phyloP scores from a whole-genome alignment of 108 stramenopile species.

The Skeletonema potamos region DNA sequence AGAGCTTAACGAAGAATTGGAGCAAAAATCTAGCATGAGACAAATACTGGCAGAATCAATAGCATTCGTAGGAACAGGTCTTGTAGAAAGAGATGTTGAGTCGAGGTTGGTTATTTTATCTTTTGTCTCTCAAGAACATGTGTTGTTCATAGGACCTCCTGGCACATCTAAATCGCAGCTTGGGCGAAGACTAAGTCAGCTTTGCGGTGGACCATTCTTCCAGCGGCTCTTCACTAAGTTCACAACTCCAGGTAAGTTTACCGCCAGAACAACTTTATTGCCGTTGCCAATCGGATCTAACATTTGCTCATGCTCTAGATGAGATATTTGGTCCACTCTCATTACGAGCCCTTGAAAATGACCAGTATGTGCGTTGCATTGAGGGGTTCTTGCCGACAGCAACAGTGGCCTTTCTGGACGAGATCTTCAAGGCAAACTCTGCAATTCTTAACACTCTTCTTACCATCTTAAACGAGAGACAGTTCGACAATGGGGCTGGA shows the following conservation, averaged over 20 bases:
- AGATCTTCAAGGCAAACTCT: conserved; percentile 82
- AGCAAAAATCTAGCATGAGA: conserved; percentile 18
- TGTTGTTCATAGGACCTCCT: conserved; percentile 59
- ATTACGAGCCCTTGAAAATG: conserved; percentile 65
- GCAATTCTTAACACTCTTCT: conserved; percentile 78
- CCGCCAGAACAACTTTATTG: no score
- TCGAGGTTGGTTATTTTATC: conserved; percentile 64
- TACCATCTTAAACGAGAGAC: conserved; percentile 78
- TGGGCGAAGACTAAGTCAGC: conserved; percentile 54
- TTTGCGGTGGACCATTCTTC: conserved; percentile 73
- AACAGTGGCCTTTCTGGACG: conserved; percentile 47
- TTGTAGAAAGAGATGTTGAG: conserved; percentile 72
- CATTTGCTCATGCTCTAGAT: conserved; percentile 12
- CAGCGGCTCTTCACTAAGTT: conserved; percentile 73
- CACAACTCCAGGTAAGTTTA: conserved; percentile 58
- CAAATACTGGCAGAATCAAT: conserved; percentile 46
- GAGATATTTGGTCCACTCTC: conserved; percentile 68
- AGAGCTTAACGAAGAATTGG: conserved; percentile 23
- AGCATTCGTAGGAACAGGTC: conserved; percentile 46
- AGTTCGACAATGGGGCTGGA: conserved; percentile 71
- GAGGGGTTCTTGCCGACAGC: conserved; percentile 71
- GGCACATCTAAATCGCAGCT: conserved; percentile 57
- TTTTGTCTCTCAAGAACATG: conserved; percentile 67
- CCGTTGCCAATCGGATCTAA: no score
- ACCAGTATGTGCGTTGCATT: conserved; percentile 66